These are phyloP conservation scores for thale cress (Arabidopsis thaliana) DNA, from an alignment of 345 rosid genomes.

Conservation along the genomic window DNA sequence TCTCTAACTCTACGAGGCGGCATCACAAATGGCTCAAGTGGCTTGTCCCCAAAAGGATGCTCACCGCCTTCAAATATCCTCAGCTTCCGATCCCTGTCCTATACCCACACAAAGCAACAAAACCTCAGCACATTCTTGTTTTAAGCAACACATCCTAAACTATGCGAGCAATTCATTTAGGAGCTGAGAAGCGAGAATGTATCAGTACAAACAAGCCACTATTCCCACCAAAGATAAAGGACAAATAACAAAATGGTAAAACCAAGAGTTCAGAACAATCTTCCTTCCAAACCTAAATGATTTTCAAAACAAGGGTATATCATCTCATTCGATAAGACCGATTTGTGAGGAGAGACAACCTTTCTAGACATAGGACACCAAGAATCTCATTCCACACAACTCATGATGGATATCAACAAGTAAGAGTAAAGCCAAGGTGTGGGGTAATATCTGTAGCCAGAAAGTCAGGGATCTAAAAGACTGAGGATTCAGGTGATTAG, in stretches of 20 bases:
- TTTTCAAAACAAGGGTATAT: slow-evolving; percentile 2
- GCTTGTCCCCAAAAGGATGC: slow-evolving; percentile 84
- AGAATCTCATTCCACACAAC: too few species aligned
- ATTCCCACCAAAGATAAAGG: slow-evolving; percentile 20
- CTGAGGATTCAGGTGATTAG: neutral
- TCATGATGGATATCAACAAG: slow-evolving; percentile 13
- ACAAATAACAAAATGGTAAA: slow-evolving; percentile 6
- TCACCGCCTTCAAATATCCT: slow-evolving; percentile 85
- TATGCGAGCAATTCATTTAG: slow-evolving; percentile 7
- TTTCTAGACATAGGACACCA: slow-evolving; percentile 1
- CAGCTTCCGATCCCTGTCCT: slow-evolving; percentile 94
- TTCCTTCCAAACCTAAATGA: slow-evolving; percentile 6
- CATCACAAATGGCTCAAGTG: slow-evolving; percentile 74
- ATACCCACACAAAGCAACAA: slow-evolving; percentile 40
- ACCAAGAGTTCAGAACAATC: neutral
- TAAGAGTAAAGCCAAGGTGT: neutral
- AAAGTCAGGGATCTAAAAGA: slow-evolving; percentile 3
- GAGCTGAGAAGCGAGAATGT: slow-evolving; percentile 4
- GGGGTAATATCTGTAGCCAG: neutral
- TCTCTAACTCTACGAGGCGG: slow-evolving; percentile 86
- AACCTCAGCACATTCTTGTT: slow-evolving; percentile 18
- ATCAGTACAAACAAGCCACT: neutral
- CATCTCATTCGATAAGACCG: slow-evolving; percentile 1
- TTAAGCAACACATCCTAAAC: slow-evolving; percentile 4
- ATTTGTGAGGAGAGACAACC: neutral